Evolutionary conservation across 768 basidiomycete genomes (phyloP), one percentile per base, ranked within the genome.

Genomic region (Xerocomellus dryophilus): DNA sequence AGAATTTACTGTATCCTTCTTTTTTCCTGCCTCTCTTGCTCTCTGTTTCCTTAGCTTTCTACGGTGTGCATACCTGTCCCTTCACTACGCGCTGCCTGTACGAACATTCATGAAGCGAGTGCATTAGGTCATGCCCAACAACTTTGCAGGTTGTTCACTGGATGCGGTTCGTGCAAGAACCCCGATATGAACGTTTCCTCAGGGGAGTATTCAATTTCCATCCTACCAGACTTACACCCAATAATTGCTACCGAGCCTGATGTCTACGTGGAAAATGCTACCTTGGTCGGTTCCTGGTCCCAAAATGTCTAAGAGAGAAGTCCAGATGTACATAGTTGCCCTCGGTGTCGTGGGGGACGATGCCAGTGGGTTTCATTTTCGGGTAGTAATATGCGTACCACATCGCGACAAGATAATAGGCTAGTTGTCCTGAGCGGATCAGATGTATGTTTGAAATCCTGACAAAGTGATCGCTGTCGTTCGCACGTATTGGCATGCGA

Each of bases 1-100:
- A 83, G 81, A 85, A 82, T 71, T 72, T 48, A 48, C 73, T 81
- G 81, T 84, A 81, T 76, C 76, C 75, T 78, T 76, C 78, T 77
- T 73, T 77, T 70, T 73, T 72, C 75, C 70, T 71, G 69, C 69
- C 66, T 71, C 62, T 76, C 27, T 73, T 73, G 70, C 71, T 71
- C 71, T 74, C 71, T 76, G 63, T 73, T 66, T 69, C 54, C 63
- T 60, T 64, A 39, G 50, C 46, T 57, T 59, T 47, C 60, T 61
- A 56, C 48, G 53, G 43, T 70, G 63, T 62, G 63, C 68, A 72
- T 72, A 73, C 72, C 68, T 67, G 65, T 69, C 55, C 60, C 71
- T 66, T 58, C 66, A 66, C 64, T 49, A 50, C 69, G 71, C 68
- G 64, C 70, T 73, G 74, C 73, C 66, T 81, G 79, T 81, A 81